These are phyloP conservation scores for Cercospora canescens DNA, from an alignment of 2,329 filamentous ascomycete species.

Conservation along the genomic window DNA sequence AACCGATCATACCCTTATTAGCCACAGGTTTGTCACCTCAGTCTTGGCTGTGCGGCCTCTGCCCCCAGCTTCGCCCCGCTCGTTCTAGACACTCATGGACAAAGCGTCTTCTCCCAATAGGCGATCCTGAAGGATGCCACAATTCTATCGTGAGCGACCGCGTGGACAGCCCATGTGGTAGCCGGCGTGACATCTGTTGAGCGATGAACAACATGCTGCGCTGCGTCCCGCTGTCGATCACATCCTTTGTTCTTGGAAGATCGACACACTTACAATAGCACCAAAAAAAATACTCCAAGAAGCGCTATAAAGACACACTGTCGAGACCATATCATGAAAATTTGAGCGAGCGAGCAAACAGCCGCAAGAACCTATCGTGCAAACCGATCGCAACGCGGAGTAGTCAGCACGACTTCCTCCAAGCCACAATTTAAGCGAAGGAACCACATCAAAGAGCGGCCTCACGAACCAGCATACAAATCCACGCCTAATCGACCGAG, in stretches of 20 bases:
- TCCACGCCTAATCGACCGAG: neutral
- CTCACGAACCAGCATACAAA: neutral
- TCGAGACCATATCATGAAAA: neutral
- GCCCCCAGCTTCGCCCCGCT: neutral
- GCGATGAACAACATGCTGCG: neutral
- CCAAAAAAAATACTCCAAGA: neutral
- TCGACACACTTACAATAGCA: neutral
- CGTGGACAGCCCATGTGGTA: neutral
- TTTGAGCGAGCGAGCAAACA: no score
- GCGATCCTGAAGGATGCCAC: neutral
- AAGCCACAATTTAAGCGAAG: neutral
- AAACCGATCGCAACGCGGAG: neutral
- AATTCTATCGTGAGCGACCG: neutral
- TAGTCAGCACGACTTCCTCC: neutral
- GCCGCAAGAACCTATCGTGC: neutral
- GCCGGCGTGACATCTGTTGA: neutral
- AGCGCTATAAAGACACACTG: neutral
- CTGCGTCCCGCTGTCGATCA: neutral
- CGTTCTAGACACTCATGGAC: neutral
- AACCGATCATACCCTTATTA: no score
- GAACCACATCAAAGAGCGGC: neutral
- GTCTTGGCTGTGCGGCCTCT: neutral
- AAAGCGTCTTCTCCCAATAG: neutral
- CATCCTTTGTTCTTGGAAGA: neutral
- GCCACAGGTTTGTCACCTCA: no score